These are phyloP conservation scores for Trifolium dubium DNA, from an alignment of 306 rosid genomes.

Conservation along the genomic window DNA sequence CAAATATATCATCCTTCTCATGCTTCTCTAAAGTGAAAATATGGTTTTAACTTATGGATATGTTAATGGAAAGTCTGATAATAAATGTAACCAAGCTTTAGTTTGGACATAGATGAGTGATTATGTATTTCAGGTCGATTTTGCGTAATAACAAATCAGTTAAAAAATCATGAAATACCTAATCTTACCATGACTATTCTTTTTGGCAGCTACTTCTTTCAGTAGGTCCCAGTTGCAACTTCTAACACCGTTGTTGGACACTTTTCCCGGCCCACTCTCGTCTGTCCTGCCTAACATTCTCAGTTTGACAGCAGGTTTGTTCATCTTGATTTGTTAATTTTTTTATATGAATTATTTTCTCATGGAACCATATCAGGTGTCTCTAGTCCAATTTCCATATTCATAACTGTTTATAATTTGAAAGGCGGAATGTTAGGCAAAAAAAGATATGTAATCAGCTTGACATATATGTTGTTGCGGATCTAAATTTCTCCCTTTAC, in stretches of 20 bases:
- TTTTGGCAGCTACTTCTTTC: constrained; percentile 76
- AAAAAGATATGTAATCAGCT: too few relatives aligned
- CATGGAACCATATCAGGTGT: constrained; percentile 23
- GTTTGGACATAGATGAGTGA: background rate
- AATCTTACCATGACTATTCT: constrained; percentile 38
- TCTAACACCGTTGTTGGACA: constrained; percentile 62
- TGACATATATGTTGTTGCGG: too few relatives aligned
- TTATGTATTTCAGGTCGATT: constrained; percentile 17
- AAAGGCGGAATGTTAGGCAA: too few relatives aligned
- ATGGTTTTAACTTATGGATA: constrained; percentile 30
- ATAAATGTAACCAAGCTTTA: too few relatives aligned
- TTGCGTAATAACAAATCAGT: constrained; percentile 28
- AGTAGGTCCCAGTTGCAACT: constrained; percentile 64
- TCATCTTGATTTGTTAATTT: constrained; percentile 23
- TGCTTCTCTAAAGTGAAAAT: constrained; percentile 1
- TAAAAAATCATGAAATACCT: constrained; percentile 14
- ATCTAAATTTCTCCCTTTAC: constrained; percentile 2
- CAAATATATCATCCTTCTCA: background rate
- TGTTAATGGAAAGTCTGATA: too few relatives aligned
- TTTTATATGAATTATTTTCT: constrained; percentile 25
- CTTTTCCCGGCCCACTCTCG: constrained; percentile 58
- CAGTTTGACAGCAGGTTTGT: constrained; percentile 67
- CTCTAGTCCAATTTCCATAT: constrained; percentile 17
- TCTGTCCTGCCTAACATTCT: constrained; percentile 58
- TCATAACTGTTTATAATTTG: background rate